Conservation (phyloP, 352 stramenopile species). For the Thalassiosira allenii region DNA sequence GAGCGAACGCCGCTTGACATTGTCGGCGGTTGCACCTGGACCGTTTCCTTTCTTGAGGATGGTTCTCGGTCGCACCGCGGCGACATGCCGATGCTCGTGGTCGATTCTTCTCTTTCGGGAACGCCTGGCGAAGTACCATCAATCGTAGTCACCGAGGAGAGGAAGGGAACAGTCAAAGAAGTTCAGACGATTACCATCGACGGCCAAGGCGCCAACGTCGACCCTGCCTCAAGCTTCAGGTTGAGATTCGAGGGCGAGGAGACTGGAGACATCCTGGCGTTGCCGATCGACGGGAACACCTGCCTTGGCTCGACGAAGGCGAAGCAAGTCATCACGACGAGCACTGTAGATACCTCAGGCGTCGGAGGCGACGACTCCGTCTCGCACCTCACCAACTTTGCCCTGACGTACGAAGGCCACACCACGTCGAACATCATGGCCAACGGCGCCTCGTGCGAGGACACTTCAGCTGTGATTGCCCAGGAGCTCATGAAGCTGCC, state of each 20-base stretch:
- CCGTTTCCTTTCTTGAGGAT: conserved; percentile 91
- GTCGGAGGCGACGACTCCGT: conserved; percentile 90
- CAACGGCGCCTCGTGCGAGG: conserved; percentile 89
- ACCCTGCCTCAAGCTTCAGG: conserved; percentile 68
- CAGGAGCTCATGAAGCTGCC: conserved; percentile 70
- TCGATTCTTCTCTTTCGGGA: conserved; percentile 54
- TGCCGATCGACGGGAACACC: conserved; percentile 71
- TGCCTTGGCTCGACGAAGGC: conserved; percentile 64
- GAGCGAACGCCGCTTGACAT: conserved; percentile 53
- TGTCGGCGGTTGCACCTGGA: conserved; percentile 92
- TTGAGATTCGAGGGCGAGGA: conserved; percentile 78
- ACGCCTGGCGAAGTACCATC: conserved; percentile 41
- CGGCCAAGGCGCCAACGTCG: conserved; percentile 50
- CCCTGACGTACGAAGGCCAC: conserved; percentile 87
- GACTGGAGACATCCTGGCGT: conserved; percentile 89
- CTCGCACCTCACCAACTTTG: conserved; percentile 88
- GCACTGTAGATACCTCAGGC: conserved; percentile 91
- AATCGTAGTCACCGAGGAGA: conserved; percentile 60
- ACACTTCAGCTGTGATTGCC: conserved; percentile 78
- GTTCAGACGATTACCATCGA: conserved; percentile 76
- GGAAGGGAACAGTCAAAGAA: conserved; percentile 85
- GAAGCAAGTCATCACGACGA: conserved; percentile 91
- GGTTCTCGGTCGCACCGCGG: conserved; percentile 49
- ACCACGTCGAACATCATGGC: conserved; percentile 88
- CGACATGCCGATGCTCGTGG: conserved; percentile 62